phyloP scores from a whole-genome alignment of 1,284 basidiomycete genomes.

The Cutaneotrichosporon sp. region DNA sequence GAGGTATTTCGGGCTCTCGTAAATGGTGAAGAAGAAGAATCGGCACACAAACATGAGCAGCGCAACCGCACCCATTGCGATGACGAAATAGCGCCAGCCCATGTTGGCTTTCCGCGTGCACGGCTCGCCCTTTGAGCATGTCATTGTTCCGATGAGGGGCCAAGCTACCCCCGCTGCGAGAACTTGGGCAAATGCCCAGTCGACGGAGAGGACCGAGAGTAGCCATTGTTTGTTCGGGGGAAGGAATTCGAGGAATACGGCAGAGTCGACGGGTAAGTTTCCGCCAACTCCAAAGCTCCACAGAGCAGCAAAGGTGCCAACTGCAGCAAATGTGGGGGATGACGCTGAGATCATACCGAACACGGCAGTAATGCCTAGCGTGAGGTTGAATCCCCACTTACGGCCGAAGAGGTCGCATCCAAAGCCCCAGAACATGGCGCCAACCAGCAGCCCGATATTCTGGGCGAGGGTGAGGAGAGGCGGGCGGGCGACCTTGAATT shows the following conservation, averaged over 20 bases:
- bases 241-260: conserved; percentile 62
- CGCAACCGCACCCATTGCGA: conserved; percentile 56
- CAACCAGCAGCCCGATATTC: conserved; percentile 42
- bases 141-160: conserved; percentile 34
- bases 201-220: conserved; percentile 63
- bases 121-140: conserved; percentile 18
- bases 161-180: conserved; percentile 37
- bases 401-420: conserved; percentile 56
- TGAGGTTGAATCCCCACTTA: conserved; percentile 63
- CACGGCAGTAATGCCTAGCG: conserved; percentile 61
- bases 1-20: conserved; percentile 58
- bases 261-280: conserved; percentile 62
- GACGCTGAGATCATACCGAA: conserved; percentile 63
- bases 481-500: conserved; percentile 51
- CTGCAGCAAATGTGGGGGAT: conserved; percentile 59
- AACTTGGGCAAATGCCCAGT: conserved; percentile 63
- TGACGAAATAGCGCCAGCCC: conserved; percentile 59
- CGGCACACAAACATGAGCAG: conserved; percentile 53
- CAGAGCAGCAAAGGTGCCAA: conserved; percentile 61
- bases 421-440: conserved; percentile 57
- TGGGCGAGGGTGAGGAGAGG: conserved; percentile 37
- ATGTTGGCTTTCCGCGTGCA: conserved; percentile 36
- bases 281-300: conserved; percentile 64
- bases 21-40: conserved; percentile 53
- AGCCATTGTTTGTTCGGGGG: conserved; percentile 59